phyloP scores from a whole-genome alignment of 306 rosid species.

The Cicer pinnatifidum region DNA sequence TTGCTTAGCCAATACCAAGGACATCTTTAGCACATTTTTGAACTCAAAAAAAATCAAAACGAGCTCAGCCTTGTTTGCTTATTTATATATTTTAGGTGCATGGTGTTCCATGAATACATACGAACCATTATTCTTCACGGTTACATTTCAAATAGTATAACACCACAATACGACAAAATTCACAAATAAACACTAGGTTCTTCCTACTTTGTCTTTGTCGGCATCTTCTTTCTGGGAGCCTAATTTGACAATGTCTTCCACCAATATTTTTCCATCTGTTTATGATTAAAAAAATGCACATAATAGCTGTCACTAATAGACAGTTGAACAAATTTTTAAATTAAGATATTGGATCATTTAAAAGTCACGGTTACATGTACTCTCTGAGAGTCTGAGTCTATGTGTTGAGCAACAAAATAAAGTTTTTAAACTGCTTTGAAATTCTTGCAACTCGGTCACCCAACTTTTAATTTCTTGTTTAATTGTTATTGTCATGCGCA shows the following conservation, averaged over 20 bases:
- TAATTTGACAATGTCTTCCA: constrained; percentile 55
- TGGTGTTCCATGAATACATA: neutral
- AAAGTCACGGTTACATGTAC: constrained; percentile 1
- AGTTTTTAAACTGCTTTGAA: constrained; percentile 9
- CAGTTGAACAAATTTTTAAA: constrained; percentile 12
- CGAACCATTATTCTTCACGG: neutral
- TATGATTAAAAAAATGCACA: neutral
- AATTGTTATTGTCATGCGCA: too few relatives aligned
- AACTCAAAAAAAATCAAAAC: too few relatives aligned
- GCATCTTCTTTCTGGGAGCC: constrained; percentile 46
- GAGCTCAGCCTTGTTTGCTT: neutral
- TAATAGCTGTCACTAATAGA: neutral
- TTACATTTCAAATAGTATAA: constrained; percentile 13
- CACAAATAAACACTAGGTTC: constrained; percentile 37
- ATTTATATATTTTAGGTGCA: neutral
- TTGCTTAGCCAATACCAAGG: too few relatives aligned
- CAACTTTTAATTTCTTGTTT: neutral
- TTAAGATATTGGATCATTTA: constrained; percentile 11
- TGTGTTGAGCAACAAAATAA: neutral
- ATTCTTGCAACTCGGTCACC: neutral
- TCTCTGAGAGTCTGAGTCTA: neutral
- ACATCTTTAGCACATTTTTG: too few relatives aligned
- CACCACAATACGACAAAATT: constrained; percentile 11
- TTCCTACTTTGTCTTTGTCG: constrained; percentile 33
- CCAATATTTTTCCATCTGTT: constrained; percentile 58